Evolutionary conservation across 495 filamentous ascomycete genomes (phyloP).

Genomic region (Neurospora sp.): DNA sequence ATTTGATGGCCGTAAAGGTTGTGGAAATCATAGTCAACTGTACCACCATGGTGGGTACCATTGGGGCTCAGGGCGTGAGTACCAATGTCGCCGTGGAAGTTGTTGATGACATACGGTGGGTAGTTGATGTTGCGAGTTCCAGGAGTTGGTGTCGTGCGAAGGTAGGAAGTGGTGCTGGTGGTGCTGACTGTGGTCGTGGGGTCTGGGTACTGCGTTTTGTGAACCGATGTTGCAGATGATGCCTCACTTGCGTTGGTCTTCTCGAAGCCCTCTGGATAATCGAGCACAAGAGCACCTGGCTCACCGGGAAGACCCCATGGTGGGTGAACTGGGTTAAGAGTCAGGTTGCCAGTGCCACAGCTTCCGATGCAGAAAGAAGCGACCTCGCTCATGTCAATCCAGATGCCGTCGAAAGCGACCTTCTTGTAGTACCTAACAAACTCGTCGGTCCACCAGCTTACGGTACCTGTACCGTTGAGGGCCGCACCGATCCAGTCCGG

Average conservation of each 20-base stretch:
- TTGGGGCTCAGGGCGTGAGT: slow-evolving; percentile 69
- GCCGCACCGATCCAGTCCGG: slow-evolving; percentile 47
- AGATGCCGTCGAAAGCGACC: slow-evolving; percentile 67
- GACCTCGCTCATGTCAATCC: slow-evolving; percentile 82
- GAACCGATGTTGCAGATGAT: slow-evolving; percentile 40
- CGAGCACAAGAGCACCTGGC: slow-evolving; percentile 46
- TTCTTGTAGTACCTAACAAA: slow-evolving; percentile 50
- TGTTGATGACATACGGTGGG: slow-evolving; percentile 75
- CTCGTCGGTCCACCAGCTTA: slow-evolving; percentile 64
- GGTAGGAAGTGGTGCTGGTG: slow-evolving; percentile 37
- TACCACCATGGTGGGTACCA: slow-evolving; percentile 64
- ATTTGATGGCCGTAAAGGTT: slow-evolving; percentile 68
- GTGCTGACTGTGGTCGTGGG: slow-evolving; percentile 25
- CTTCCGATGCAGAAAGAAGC: slow-evolving; percentile 76
- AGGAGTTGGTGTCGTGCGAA: slow-evolving; percentile 56
- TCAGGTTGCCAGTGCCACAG: slow-evolving; percentile 60
- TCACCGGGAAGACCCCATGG: slow-evolving; percentile 58
- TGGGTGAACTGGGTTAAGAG: slow-evolving; percentile 60
- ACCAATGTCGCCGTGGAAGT: slow-evolving; percentile 66
- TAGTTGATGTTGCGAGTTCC: slow-evolving; percentile 65
- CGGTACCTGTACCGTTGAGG: slow-evolving; percentile 46
- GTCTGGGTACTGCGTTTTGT: slow-evolving; percentile 18
- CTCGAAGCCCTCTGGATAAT: slow-evolving; percentile 66
- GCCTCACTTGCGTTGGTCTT: slow-evolving; percentile 62
- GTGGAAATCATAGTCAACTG: slow-evolving; percentile 71